Conservation (phyloP, 352 stramenopile genomes). For the Plasmopara viticola region DNA sequence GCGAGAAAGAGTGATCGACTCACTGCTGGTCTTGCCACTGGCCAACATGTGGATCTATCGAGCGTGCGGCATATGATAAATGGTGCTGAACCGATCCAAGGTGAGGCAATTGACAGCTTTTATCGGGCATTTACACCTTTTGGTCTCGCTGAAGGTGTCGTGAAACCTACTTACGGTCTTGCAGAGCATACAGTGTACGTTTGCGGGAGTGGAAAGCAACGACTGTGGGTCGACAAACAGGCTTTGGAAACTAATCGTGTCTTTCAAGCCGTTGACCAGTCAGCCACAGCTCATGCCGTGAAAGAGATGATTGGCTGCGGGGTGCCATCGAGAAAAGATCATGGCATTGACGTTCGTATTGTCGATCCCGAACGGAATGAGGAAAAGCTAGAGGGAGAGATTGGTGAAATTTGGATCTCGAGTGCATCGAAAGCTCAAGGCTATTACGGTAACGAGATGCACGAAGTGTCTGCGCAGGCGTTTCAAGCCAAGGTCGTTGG, state of each 20-base stretch:
- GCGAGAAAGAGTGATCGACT: conserved; percentile 90
- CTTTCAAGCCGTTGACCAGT: conserved; percentile 35
- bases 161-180: conserved; percentile 98
- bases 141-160: conserved; percentile 78
- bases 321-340: conserved; percentile 67
- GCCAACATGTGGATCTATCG: conserved; percentile 81
- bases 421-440: conserved; percentile 89
- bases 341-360: conserved; percentile 91
- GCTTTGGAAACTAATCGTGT: conserved; percentile 80
- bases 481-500: conserved; percentile 83
- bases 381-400: conserved; percentile 43
- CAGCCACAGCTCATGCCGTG: conserved; percentile 4
- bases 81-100: conserved; percentile 95
- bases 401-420: conserved; percentile 87
- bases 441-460: conserved; percentile 87
- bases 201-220: conserved; percentile 88
- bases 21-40: conserved; percentile 13
- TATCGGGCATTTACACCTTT: conserved; percentile 85
- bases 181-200: conserved; percentile 99
- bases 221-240: conserved; percentile 86
- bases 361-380: conserved; percentile 77
- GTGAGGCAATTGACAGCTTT: conserved; percentile 82
- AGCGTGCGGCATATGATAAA: conserved; percentile 97
- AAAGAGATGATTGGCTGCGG: conserved; percentile 94
- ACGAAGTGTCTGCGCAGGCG: conserved; percentile 68